Evolutionary conservation across 140 eudicot species (phyloP).

Genomic region (Cichorium intybus): DNA sequence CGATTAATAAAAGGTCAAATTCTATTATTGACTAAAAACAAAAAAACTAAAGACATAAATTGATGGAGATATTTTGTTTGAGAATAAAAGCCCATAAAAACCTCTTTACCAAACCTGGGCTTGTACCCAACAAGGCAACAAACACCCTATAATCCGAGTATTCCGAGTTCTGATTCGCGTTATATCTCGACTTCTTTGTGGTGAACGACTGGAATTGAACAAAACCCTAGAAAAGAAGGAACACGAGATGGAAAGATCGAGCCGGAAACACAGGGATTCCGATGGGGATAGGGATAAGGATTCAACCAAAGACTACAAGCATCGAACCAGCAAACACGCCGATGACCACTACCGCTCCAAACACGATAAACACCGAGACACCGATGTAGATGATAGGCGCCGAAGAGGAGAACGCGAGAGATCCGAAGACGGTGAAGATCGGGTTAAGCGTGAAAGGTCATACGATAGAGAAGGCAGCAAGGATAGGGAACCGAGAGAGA

Average conservation of each 20-base stretch:
- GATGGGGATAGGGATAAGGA: slow-evolving; percentile 36
- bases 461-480: slow-evolving; percentile 19
- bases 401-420: slow-evolving; percentile 40
- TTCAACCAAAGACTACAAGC: slow-evolving; percentile 34
- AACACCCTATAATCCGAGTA: neutral
- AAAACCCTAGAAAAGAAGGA: slow-evolving; percentile 27
- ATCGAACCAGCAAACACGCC: slow-evolving; percentile 29
- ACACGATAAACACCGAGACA: slow-evolving; percentile 37
- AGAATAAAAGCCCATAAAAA: neutral
- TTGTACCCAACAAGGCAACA: slow-evolving; percentile 4
- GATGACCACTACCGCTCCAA: slow-evolving; percentile 32
- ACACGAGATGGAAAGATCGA: slow-evolving; percentile 41
- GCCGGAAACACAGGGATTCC: slow-evolving; percentile 47
- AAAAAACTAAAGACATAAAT: neutral
- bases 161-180: neutral
- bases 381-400: slow-evolving; percentile 33
- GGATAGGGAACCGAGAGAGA: slow-evolving; percentile 39
- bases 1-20: no score
- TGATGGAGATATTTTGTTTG: neutral
- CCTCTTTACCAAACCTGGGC: neutral
- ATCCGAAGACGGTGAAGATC: slow-evolving; percentile 35
- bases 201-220: neutral
- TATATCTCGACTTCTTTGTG: slow-evolving; percentile 4
- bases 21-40: no score
- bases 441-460: slow-evolving; percentile 20